Evolutionary conservation across 345 rosid genomes (phyloP), one percentile per base, ranked within the genome.

Genomic region (Arabis hirsuta): DNA sequence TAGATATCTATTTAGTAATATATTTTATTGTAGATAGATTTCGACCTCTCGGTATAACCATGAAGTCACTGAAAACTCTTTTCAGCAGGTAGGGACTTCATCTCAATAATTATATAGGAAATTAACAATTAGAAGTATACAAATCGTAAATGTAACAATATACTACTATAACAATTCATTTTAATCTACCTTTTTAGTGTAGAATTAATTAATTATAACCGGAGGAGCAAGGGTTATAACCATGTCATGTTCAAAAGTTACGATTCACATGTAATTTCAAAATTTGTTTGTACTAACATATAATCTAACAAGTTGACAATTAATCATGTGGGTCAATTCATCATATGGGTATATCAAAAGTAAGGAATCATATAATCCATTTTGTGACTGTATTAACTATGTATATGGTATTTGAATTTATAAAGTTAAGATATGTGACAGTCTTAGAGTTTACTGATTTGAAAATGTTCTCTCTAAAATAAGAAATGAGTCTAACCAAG

Each of bases 401-500:
- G 65, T 57, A 2, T 32, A 43, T 69, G 8, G 44, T 56, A 38
- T 22, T 22, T 22, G 24, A 22, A 22, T 22, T 22, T 44, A 32
- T 44, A 32, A 7, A 6, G 36, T 32, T 32, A 32, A 32, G 36
- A 32, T 32, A 32, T 32, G 36, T 32, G 36, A 3, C 36, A 6
- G 8, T 36, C 9, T 26, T 24, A 46, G 22, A 69, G 39, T 42
- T 51, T 51, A 61, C 45, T 29, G 43, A 32, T 53, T 39, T 29
- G 69, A 42, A 38, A 47, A 19, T 57, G 43, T 13, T 29, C 31
- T 72, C 19, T 63, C 41, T 22, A 7, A 22, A 53, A 44, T 44
- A 54, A 54, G 76, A 47, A 73, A 56, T 9, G 52, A 65, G 44
- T 47, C 59, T 56, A 26, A 56, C 36, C 5, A 73, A 52, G 42